Base-by-base conservation (phyloP, 1,284 basidiomycete species). In the Coniferiporia weirii region DNA sequence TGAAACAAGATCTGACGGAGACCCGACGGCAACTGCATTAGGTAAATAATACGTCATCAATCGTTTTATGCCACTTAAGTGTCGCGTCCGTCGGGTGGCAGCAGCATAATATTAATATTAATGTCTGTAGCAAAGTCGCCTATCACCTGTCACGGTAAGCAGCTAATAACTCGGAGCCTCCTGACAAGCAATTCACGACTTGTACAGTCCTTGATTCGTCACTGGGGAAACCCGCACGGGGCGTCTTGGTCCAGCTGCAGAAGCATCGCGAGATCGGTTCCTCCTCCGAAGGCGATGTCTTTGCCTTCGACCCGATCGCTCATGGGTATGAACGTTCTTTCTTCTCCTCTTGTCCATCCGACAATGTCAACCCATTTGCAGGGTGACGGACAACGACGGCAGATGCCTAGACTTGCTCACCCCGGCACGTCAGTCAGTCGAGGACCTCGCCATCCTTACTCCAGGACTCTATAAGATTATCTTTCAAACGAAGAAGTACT, bases 401-500 rank as follows among this genome's bases (percentile, higher is more conserved):
- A 52, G 61, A 43, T 62, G 61, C 46, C 35, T 59, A 22, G 61
- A 62, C 53, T 43, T 62, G 17, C 22, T 62, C 20, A 57, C 49
- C 5, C 47, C 61, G 12, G 56, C 38, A 1, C 35, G 43, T 46
- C 52, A 61, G 19, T 59, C 61, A 44, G 49, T 52, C 38, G 57
- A 59, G 49, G 53, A 56, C 19, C 53, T 56, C 7, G 49, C 50
- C 22, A 45, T 53, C 34, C 57, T 62, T 8, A 22, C 12, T 17
- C 4, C 57, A 15, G 86, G 87, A 0, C 73, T 83, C 2, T 96
- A 95, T 76, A 94, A 92, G 74, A 83, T 96, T 66, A 77, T 84
- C 4, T 96, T 97, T 77, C 82, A 83, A 68, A 92, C 89, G 0
- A 89, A 86, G 59, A 80, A 84, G 4, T 95, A 96, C 71, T 96